Evolutionary conservation across 202 grass and related monocot genomes (phyloP).

Genomic region (Setaria italica): DNA sequence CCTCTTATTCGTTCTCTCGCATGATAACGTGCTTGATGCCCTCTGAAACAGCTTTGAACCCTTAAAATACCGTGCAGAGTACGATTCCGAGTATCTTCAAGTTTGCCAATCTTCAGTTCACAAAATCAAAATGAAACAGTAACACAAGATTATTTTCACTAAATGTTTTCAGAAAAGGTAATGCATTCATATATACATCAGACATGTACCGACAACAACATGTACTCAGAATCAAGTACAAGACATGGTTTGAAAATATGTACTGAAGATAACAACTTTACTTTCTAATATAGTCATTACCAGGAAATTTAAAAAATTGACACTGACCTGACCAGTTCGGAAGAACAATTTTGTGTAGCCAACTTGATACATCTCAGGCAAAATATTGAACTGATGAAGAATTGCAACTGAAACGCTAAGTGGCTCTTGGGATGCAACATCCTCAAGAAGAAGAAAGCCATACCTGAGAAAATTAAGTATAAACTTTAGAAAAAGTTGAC

Average conservation of each 20-base stretch:
- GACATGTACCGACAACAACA: neutral
- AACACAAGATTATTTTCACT: slow-evolving; percentile 48
- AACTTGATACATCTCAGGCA: slow-evolving; percentile 99
- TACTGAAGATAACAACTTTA: slow-evolving; percentile 31
- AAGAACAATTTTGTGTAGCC: slow-evolving; percentile 99
- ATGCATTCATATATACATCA: slow-evolving; percentile 18
- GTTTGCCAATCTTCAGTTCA: slow-evolving; percentile 77
- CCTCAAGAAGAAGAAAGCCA: slow-evolving; percentile 93
- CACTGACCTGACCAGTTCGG: slow-evolving; percentile 91
- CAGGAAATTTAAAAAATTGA: slow-evolving; percentile 13
- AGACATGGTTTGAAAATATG: slow-evolving; percentile 15
- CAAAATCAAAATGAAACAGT: slow-evolving; percentile 33
- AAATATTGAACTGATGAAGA: slow-evolving; percentile 96
- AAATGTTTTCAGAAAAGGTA: slow-evolving; percentile 37
- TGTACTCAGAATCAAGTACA: neutral
- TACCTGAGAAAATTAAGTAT: slow-evolving; percentile 70
- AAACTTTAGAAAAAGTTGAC: slow-evolving; percentile 22
- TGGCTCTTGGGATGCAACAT: slow-evolving; percentile 86
- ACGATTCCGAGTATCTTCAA: slow-evolving; percentile 92
- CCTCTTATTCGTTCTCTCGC: slow-evolving; percentile 68
- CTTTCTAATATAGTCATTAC: slow-evolving; percentile 12
- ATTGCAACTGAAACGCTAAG: slow-evolving; percentile 96
- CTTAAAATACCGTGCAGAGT: slow-evolving; percentile 97
- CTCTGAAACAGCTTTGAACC: slow-evolving; percentile 97
- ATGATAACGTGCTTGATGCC: slow-evolving; percentile 72